Conservation (phyloP, 768 basidiomycete genomes). For the Tremella yokohamensis region DNA sequence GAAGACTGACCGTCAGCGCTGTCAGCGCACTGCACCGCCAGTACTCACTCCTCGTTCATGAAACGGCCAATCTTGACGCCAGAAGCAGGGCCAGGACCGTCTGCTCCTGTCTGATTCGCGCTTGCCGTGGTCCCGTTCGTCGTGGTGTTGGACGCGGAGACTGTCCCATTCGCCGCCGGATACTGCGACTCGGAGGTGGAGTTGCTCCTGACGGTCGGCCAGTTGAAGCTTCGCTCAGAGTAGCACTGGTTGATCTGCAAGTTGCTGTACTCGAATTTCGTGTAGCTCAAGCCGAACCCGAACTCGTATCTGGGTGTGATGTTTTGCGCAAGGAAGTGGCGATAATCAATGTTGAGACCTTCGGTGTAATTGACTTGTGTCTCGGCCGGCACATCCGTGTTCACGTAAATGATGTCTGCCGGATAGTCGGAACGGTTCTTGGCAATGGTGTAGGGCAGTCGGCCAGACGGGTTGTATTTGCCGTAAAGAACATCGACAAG, state of each 20-base stretch:
- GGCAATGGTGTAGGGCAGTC: conserved; percentile 73
- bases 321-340: conserved; percentile 53
- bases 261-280: conserved; percentile 68
- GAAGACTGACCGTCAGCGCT: conserved; percentile 23
- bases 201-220: not conserved
- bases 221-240: not conserved
- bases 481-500: conserved; percentile 73
- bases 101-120: not conserved
- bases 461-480: conserved; percentile 67
- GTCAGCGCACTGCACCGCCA: no score
- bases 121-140: not conserved
- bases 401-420: conserved; percentile 57
- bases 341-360: conserved; percentile 67
- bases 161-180: not conserved
- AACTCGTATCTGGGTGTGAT: conserved; percentile 61
- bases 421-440: conserved; percentile 62
- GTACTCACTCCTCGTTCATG: conserved; percentile 17
- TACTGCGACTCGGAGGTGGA: not conserved
- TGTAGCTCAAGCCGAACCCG: conserved; percentile 84
- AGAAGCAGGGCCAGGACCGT: conserved; percentile 1
- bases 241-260: conserved; percentile 53
- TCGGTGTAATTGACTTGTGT: conserved; percentile 64
- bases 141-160: not conserved
- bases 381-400: conserved; percentile 51
- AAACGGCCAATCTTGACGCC: conserved; percentile 17